Base-by-base conservation (phyloP, 139 green algal genomes). In the Chlamydomonas asymmetrica region DNA sequence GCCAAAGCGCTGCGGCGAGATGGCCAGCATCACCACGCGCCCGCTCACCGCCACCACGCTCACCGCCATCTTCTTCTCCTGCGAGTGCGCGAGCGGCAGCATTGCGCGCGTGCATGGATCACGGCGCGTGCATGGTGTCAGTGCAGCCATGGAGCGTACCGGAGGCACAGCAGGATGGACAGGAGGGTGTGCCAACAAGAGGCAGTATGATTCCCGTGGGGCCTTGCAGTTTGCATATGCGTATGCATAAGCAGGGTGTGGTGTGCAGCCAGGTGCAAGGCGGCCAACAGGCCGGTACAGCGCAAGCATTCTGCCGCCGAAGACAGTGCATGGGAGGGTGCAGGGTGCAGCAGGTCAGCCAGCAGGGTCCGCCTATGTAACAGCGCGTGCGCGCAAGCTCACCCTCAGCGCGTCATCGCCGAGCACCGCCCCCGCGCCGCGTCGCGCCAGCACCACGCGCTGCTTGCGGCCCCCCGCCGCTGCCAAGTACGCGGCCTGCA, bases 1-100 rank as follows among this genome's bases (percentile, higher is more conserved):
- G 37, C 56, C 74, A 63, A 85, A 85, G 63, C 80, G 80, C 61
- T 82, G 74, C 23, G 76, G 57, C 27, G 57, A 60, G 57, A 76
- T 41, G 57, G 57, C 57, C 56, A 76, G 70, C 18, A 27, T 37
- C 39, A 68, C 57, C 40, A 40, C 59, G 40, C 57, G 57, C n/a
- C n/a, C n/a, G 39, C 8, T 45, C n/a, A 29, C 22, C 6, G 70
- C 70, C n/a, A 76, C 70, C 70, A 76, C 70, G 16, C 70, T 57
- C 57, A 76, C 70, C 9, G 41, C 49, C 57, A 76, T 37, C 16
- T 41, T 40, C 31, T 76, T 67, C 57, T 76, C 70, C 70, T 76
- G 70, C 25, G 25, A 37, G 43, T 41, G 48, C 1, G 48, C 3
- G n/a, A n/a, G n/a, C n/a, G n/a, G n/a, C n/a, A n/a, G n/a, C n/a